A percentile compares a stretch with the other conserved stretches of the same genome.
These are phyloP conservation scores for Xylaria sp. DNA, from an alignment of 2,329 filamentous ascomycete species.

Conservation along the genomic window DNA sequence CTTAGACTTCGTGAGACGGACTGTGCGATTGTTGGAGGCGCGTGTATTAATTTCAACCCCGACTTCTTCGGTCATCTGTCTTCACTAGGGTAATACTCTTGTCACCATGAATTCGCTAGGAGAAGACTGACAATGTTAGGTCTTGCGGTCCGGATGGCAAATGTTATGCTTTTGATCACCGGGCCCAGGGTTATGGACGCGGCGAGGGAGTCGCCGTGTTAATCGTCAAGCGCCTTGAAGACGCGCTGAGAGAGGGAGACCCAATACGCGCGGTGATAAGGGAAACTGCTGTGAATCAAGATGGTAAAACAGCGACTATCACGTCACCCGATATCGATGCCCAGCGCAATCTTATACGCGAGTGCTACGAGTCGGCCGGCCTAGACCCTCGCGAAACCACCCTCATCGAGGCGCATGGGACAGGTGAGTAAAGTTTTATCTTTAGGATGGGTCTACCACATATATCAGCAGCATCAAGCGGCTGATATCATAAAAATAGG, in stretches of 20 bases:
- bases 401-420: conserved; percentile 45
- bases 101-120: neutral
- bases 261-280: conserved; percentile 53
- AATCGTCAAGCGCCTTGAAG: conserved; percentile 21
- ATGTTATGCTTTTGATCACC: conserved; percentile 21
- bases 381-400: conserved; percentile 37
- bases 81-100: conserved; percentile 9
- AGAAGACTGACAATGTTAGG: neutral
- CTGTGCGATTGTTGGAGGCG: conserved; percentile 11
- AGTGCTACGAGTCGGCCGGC: conserved; percentile 49
- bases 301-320: conserved; percentile 57
- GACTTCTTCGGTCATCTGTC: conserved; percentile 11
- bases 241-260: conserved; percentile 42
- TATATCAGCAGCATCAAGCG: neutral
- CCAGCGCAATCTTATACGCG: conserved; percentile 50
- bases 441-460: neutral
- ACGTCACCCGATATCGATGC: conserved; percentile 55
- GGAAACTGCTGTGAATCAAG: conserved; percentile 52
- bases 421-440: neutral
- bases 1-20: neutral
- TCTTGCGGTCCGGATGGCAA: conserved; percentile 9
- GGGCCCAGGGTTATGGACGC: conserved; percentile 36
- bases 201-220: conserved; percentile 31
- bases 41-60: neutral
- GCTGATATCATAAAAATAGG: conserved; percentile 34